Base-by-base conservation (phyloP, 768 basidiomycete genomes). In the Tylopilus plumbeoviolaceoides region DNA sequence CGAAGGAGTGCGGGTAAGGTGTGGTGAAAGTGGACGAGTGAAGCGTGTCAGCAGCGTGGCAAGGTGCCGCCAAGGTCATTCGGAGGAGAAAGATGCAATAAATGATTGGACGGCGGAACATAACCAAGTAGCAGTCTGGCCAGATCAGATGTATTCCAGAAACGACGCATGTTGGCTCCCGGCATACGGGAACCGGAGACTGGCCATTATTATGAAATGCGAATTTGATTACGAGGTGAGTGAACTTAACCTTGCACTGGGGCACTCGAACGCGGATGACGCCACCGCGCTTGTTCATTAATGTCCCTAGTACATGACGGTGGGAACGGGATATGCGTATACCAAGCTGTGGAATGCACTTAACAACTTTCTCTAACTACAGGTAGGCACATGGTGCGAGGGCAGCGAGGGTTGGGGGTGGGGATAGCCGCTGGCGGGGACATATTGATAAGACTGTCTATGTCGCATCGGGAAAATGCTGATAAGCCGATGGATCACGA, bases 31-130 rank as follows among this genome's bases (percentile, higher is more conserved):
- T 62, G 71, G 63, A 45, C 48, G 55, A 60, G 57, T 58, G 66
- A 73, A 74, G 79, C 84, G 82, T 82, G 85, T 74, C 75, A 72
- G 72, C 78, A 74, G 80, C 84, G 75, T 82, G 81, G 79, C 75
- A 67, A 70, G 51, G 58, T 59, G 51, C 49, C 56, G 59, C 58
- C 66, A 66, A 63, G 71, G 71, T 74, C 79, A 74, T 73, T 77
- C 75, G 72, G 73, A 79, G 79, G 67, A 77, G 73, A 78, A 78
- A 75, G 75, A 76, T 69, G 42, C 27, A 18, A 58, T 47, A 66
- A 46, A 62, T 36, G 60, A 57, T 69, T 73, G 68, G 70, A 55
- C 73, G 59, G 51, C 56, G 62, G 58, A 61, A 60, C 63, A 61
- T 59, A 61, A 44, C 48, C 57, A 43, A 51, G 53, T 57, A 50